phyloP scores from a whole-genome alignment of 345 rosid genomes.

The Eutrema yunnanense region DNA sequence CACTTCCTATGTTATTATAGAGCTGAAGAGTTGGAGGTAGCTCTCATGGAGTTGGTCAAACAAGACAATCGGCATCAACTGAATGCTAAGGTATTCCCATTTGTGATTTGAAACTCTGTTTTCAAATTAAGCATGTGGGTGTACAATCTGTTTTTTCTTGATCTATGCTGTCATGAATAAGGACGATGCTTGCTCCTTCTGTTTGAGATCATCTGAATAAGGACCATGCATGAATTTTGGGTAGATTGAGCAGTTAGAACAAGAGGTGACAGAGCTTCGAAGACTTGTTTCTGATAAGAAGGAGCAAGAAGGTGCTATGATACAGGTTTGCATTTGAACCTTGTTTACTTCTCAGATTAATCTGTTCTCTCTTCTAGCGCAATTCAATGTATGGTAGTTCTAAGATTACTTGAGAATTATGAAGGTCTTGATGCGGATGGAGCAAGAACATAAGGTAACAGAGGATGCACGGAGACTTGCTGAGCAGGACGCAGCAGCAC shows the following conservation, averaged over 20 bases:
- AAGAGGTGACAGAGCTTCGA: constrained; percentile 61
- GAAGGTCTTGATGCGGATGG: constrained; percentile 90
- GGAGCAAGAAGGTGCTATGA: constrained; percentile 95
- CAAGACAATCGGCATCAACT: constrained; percentile 84
- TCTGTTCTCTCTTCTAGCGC: constrained; percentile 7
- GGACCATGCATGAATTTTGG: constrained; percentile 11
- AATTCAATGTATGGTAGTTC: not conserved
- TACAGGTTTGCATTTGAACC: constrained; percentile 60
- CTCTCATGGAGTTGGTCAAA: constrained; percentile 98
- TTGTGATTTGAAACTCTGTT: not conserved
- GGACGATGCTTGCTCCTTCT: not conserved
- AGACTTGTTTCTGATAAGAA: constrained; percentile 79
- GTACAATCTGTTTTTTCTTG: not conserved
- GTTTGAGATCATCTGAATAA: constrained; percentile 5
- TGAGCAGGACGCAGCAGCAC: constrained; percentile 93
- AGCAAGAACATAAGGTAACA: constrained; percentile 85
- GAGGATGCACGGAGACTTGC: constrained; percentile 93
- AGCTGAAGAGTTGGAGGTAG: constrained; percentile 97
- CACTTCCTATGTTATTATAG: constrained; percentile 36
- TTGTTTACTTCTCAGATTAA: constrained; percentile 5
- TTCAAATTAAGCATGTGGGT: not conserved
- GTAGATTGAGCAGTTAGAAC: constrained; percentile 85
- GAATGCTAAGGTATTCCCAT: constrained; percentile 68
- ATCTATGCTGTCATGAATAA: not conserved
- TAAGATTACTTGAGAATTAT: constrained; percentile 7